Evolutionary conservation across 768 basidiomycete species (phyloP).

Genomic region (Naganishia randhawae): DNA sequence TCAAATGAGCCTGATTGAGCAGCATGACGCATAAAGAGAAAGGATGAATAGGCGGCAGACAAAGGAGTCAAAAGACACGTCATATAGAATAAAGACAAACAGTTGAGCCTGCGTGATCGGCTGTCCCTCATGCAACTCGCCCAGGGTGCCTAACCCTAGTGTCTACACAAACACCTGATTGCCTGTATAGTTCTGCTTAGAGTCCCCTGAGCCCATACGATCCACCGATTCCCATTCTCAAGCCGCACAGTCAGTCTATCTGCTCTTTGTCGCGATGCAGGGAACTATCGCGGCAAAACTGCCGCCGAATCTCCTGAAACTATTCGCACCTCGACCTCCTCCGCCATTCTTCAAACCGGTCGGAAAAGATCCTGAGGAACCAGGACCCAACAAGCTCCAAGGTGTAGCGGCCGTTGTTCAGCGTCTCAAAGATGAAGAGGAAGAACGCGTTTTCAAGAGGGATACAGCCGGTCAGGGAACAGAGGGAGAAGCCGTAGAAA

Average conservation of each 20-base stretch:
- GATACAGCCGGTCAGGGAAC: constrained; percentile 53
- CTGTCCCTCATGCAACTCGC: neutral
- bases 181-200: neutral
- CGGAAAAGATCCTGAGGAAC: constrained; percentile 74
- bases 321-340: constrained; percentile 89
- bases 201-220: neutral
- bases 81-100: neutral
- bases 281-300: constrained; percentile 51
- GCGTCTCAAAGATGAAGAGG: constrained; percentile 71
- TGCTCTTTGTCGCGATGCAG: constrained; percentile 14
- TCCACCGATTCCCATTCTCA: neutral
- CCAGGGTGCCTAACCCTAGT: neutral
- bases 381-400: constrained; percentile 63
- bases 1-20: too few relatives aligned
- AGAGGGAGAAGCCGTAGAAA: constrained; percentile 73
- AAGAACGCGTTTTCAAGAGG: constrained; percentile 48
- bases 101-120: neutral
- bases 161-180: neutral
- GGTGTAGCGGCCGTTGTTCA: constrained; percentile 75
- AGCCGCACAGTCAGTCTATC: neutral
- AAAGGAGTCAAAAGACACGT: neutral
- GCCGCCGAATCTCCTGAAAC: constrained; percentile 91
- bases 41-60: too few relatives aligned
- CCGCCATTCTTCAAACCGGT: constrained; percentile 81
- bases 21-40: too few relatives aligned